Evolutionary conservation across 805 yeast species (phyloP).

Genomic region (Metschnikowia vanudenii): DNA sequence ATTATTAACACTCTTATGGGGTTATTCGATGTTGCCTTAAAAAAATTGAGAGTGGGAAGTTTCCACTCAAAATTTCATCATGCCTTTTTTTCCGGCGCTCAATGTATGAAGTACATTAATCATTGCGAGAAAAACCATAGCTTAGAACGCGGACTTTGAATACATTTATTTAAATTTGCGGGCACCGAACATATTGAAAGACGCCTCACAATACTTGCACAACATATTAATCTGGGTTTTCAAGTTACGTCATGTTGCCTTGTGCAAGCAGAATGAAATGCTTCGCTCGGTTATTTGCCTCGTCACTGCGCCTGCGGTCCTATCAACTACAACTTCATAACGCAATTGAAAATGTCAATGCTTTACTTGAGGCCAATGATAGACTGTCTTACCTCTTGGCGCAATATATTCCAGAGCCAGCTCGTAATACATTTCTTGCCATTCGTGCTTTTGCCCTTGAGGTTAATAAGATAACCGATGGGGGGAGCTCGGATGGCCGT

Average conservation of each 20-base stretch:
- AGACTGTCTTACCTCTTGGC: slow-evolving; percentile 63
- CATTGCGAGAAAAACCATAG: background rate
- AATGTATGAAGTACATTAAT: background rate
- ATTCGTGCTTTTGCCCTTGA: slow-evolving; percentile 66
- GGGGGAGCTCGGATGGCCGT: slow-evolving; percentile 23
- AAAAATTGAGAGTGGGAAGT: background rate
- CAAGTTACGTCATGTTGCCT: background rate
- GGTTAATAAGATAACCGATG: slow-evolving; percentile 47
- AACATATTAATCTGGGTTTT: background rate
- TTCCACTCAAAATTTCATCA: background rate
- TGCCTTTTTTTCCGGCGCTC: background rate
- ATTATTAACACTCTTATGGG: slow-evolving; percentile 14
- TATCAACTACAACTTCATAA: slow-evolving; percentile 28
- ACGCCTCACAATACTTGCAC: too few species aligned
- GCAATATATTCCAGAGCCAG: slow-evolving; percentile 65
- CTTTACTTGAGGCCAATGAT: slow-evolving; percentile 49
- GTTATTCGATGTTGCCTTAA: background rate
- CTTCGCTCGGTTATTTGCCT: background rate
- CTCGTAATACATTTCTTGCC: slow-evolving; percentile 62
- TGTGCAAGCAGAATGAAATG: background rate
- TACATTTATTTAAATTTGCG: too few species aligned
- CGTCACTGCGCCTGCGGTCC: slow-evolving; percentile 2
- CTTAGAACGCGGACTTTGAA: too few species aligned
- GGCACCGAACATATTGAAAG: too few species aligned
- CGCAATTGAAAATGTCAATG: slow-evolving; percentile 45